Base-by-base conservation (phyloP, 306 rosid genomes). In the Lupinus albus region DNA sequence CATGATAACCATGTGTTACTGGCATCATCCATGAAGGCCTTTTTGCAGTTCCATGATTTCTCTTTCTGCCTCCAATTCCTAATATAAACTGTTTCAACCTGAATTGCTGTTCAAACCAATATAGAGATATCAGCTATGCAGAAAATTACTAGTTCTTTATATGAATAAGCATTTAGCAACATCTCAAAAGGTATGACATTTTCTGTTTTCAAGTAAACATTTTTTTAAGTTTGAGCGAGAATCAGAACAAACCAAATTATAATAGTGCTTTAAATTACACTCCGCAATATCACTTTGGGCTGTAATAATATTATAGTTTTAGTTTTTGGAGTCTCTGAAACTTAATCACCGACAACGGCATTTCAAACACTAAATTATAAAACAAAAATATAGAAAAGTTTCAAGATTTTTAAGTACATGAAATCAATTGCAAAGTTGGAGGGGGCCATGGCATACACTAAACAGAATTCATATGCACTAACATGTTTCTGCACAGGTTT, bases 21-120 rank as follows among this genome's bases (percentile, higher is more conserved):
- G 98, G 95, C 72, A 73, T 67, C 95, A 89, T 85, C 98, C 96
- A 87, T 57, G 92, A 83, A 7, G 83, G 77, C 55, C 80, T 84
- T 54, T 30, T 77, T 51, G 58, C 25, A 12, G 4, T n/a, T 49
- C 16, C 72, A 51, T 4, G 30, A 8, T 51, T 68, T 44, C 78
- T 77, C 77, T 68, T 80, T 53, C 76, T 82, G 14, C 76, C 50
- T 6, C 68, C 64, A 68, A 64, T 61, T 47, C 85, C 78, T 50
- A 59, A 64, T 11, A 79, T 32, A 17, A 81, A 62, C 0, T 76
- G 55, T 64, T 74, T 85, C 70, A 88, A 53, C 85, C 79, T 46
- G 21, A 88, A 64, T 16, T 70, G 83, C 91, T 86, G 52, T 28
- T 8, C 52, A 71, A 36, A 0, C 4, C 54, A 67, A 41, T 0